Evolutionary conservation across 768 basidiomycete genomes (phyloP).

Genomic region (Lactarius pseudohatsudake): DNA sequence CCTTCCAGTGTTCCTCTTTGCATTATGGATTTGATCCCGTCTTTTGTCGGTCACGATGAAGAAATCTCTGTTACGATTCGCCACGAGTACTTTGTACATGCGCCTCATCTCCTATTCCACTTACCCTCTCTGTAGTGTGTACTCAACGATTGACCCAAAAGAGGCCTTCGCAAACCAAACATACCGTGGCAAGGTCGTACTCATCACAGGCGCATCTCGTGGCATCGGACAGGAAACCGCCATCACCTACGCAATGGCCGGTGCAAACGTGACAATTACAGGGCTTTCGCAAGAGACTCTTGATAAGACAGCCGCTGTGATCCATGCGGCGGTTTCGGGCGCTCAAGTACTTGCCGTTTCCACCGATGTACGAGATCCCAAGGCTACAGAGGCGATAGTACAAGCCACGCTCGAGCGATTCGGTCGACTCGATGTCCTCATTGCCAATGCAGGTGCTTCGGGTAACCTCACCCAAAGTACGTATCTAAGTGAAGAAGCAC

Average conservation of each 20-base stretch:
- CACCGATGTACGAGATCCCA: too few relatives aligned
- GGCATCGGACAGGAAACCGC: slow-evolving; percentile 6
- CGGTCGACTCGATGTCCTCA: too few relatives aligned
- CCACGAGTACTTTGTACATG: neutral
- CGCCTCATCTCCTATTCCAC: neutral
- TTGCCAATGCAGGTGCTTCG: too few relatives aligned
- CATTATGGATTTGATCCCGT: neutral
- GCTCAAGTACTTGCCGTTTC: neutral
- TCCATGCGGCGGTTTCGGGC: neutral
- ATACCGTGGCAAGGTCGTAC: slow-evolving; percentile 15
- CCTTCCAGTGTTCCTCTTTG: neutral
- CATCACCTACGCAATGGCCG: slow-evolving; percentile 21
- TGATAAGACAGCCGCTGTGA: slow-evolving; percentile 22
- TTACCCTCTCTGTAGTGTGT: neutral
- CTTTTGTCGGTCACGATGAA: neutral
- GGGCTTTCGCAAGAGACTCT: slow-evolving; percentile 14
- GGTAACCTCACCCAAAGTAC: too few relatives aligned
- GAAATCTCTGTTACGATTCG: neutral
- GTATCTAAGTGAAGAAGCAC: too few relatives aligned
- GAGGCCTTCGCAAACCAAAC: slow-evolving; percentile 7
- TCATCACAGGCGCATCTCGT: slow-evolving; percentile 15
- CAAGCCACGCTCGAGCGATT: too few relatives aligned
- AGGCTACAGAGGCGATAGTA: too few relatives aligned
- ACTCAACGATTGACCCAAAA: neutral
- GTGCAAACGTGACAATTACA: slow-evolving; percentile 22